These are phyloP conservation scores for Metschnikowia arizonensis DNA, from an alignment of 805 yeast genomes.

Conservation along the genomic window DNA sequence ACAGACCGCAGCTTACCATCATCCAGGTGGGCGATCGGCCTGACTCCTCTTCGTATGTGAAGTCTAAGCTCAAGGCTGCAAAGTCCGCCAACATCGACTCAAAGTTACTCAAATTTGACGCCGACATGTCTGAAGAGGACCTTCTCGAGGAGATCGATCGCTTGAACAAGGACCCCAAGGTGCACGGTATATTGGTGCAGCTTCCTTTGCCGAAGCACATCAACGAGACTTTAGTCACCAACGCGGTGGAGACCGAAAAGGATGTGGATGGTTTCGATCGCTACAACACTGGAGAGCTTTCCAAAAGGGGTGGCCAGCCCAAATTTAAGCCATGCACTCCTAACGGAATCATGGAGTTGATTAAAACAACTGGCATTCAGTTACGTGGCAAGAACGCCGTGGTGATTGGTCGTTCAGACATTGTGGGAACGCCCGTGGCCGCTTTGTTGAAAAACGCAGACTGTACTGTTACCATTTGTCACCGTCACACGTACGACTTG, in stretches of 20 bases:
- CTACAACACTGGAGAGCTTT: conserved; percentile 82
- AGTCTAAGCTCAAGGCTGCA: conserved; percentile 89
- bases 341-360: conserved; percentile 79
- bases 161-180: conserved; percentile 68
- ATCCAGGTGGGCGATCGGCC: conserved; percentile 88
- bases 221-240: conserved; percentile 75
- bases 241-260: conserved; percentile 73
- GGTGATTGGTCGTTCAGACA: conserved; percentile 92
- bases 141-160: conserved; percentile 54
- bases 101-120: conserved; percentile 60
- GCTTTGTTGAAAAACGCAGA: conserved; percentile 73
- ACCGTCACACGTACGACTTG: conserved; percentile 64
- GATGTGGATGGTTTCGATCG: conserved; percentile 96
- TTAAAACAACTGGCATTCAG: conserved; percentile 62
- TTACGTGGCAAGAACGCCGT: conserved; percentile 82
- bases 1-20: conserved; percentile 74
- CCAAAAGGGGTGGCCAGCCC: conserved; percentile 82
- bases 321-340: conserved; percentile 93
- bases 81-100: conserved; percentile 75
- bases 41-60: conserved; percentile 87
- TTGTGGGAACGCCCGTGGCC: conserved; percentile 93
- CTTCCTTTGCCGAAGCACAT: conserved; percentile 81
- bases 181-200: conserved; percentile 87
- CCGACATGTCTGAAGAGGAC: conserved; percentile 54
- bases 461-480: conserved; percentile 86